Conservation (phyloP, 805 yeast genomes). For the Sugiyamaella chiloensis region DNA sequence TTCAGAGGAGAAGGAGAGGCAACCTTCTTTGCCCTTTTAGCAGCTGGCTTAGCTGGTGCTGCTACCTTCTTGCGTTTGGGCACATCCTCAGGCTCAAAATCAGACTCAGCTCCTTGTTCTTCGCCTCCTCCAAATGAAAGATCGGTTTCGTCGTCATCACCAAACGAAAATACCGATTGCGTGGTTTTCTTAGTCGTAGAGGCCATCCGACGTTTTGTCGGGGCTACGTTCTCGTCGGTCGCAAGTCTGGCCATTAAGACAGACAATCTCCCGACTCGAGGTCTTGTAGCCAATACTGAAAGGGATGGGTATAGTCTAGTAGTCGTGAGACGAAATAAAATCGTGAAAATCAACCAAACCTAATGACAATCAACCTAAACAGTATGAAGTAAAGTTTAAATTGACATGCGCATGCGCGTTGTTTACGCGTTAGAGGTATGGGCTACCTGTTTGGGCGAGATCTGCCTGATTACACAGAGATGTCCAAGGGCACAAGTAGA, state of each 20-base stretch:
- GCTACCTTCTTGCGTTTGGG: constrained; percentile 1
- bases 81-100: constrained; percentile 16
- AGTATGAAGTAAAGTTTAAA: neutral
- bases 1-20: constrained; percentile 2
- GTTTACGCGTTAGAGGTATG: neutral
- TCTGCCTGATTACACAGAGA: no score
- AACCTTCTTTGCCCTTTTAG: constrained; percentile 12
- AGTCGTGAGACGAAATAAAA: neutral
- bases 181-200: constrained; percentile 1
- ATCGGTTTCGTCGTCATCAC: constrained; percentile 10
- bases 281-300: no score
- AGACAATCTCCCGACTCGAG: neutral
- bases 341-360: neutral
- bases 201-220: constrained; percentile 5
- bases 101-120: constrained; percentile 16
- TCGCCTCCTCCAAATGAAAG: constrained; percentile 9
- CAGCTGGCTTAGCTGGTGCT: constrained; percentile 11
- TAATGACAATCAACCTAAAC: neutral
- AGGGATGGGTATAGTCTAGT: no score
- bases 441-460: no score
- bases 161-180: constrained; percentile 1
- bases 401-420: neutral
- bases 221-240: constrained; percentile 21
- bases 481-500: no score
- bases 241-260: constrained; percentile 1